Base-by-base conservation (phyloP, 2,329 filamentous ascomycete species). In the Aspergillus niger region DNA sequence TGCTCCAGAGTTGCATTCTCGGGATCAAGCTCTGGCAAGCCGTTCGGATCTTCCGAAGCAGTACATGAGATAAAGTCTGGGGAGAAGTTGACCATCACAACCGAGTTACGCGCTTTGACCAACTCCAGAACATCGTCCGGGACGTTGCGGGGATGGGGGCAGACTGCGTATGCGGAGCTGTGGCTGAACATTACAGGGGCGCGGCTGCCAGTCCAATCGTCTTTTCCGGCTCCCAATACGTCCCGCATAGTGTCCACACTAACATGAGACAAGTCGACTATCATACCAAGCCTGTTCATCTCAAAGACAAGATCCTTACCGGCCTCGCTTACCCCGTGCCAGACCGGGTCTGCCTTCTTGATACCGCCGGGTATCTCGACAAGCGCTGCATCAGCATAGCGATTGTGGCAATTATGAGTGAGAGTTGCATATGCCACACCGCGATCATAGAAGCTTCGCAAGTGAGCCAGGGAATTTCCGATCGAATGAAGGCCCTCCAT, bases 211-310 rank as follows among this genome's bases (percentile, higher is more conserved):
- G 79, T 74, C 90, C 90, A 94, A 47, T 77, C 80, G 20, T 82
- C 80, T 22, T 81, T 79, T 8, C 74, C 74, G 2, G 83, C 88
- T 5, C 86, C 86, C 0, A 97, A 84, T 0, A 94, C 91, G 69
- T 97, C 91, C 6, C 87, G 79, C 91, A 96, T 95, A 0, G 93
- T 97, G 61, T 94, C 89, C 59, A 86, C 84, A 68, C 89, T 84
- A 24, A 88, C 86, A 74, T 97, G 94, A 6, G 90, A 85, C 38
- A 97, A 82, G 72, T 97, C 94, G 43, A 98, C 90, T n/a, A 97
- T 87, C 88, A 97, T 92, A 26, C 94, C 94, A 2, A 97, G 81
- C 3, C 94, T 86, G 74, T 97, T 98, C 93, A 98, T 97, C 80
- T 98, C 94, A 38, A 82, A 81, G 48, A 98, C 81, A 0, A 97